These are phyloP conservation scores for Solanum clarkiae DNA, from an alignment of 257 asterid genomes.

Conservation along the genomic window DNA sequence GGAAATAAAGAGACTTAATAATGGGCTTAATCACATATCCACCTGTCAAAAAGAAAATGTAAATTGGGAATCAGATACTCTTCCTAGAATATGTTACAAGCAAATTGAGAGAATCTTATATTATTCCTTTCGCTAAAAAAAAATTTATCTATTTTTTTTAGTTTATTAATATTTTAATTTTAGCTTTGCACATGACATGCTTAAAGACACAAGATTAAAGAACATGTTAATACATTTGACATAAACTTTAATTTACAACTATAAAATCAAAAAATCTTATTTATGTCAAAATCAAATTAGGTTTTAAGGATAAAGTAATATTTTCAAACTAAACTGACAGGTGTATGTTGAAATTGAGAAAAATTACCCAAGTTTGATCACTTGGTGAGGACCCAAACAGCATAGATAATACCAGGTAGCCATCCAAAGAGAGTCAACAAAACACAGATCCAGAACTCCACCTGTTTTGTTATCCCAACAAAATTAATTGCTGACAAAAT, in stretches of 20 bases:
- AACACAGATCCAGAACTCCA: slow-evolving; percentile 14
- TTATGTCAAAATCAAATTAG: too few relatives aligned
- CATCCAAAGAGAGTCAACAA: slow-evolving; percentile 14
- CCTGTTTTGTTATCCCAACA: slow-evolving; percentile 1
- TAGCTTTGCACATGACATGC: too few relatives aligned
- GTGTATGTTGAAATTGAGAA: background rate
- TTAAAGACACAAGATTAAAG: too few relatives aligned
- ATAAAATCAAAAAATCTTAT: too few relatives aligned
- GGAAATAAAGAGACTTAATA: background rate
- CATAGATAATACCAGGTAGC: slow-evolving; percentile 15
- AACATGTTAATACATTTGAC: too few relatives aligned
- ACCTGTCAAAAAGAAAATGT: background rate
- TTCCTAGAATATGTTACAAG: background rate
- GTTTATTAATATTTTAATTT: too few relatives aligned
- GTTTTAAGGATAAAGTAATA: too few relatives aligned
- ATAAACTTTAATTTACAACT: too few relatives aligned
- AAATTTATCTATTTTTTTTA: too few relatives aligned
- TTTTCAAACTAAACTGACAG: background rate
- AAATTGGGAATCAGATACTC: background rate
- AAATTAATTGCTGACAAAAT: background rate
- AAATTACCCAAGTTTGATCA: background rate
- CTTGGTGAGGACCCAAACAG: slow-evolving; percentile 11
- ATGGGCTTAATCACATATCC: background rate
- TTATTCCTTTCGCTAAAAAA: too few relatives aligned
- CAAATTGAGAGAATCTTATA: background rate